Evolutionary conservation across 306 rosid species (phyloP).

Genomic region (Vicia faba): DNA sequence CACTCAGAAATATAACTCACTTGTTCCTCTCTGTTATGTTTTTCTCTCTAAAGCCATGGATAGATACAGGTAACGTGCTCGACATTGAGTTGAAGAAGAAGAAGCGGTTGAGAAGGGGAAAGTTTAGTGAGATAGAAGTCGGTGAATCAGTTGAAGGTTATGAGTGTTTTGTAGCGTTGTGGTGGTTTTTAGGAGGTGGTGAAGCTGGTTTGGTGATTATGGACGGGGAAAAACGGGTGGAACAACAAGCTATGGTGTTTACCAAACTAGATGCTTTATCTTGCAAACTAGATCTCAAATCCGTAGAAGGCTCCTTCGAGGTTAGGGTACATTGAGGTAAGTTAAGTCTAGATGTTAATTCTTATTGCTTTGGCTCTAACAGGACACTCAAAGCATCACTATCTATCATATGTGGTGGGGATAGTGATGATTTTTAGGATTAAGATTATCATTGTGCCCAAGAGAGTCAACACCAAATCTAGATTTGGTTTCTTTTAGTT

Average conservation of each 20-base stretch:
- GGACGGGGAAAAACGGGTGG: too few species aligned
- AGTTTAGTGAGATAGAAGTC: too few species aligned
- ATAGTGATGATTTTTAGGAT: slow-evolving; percentile 45
- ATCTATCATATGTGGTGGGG: slow-evolving; percentile 53
- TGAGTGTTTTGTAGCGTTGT: too few species aligned
- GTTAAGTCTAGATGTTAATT: slow-evolving; percentile 64
- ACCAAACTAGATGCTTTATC: slow-evolving; percentile 38
- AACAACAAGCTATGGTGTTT: slow-evolving; percentile 33
- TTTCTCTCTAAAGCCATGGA: too few species aligned
- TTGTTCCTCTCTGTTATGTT: too few species aligned
- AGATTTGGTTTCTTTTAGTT: slow-evolving; percentile 40
- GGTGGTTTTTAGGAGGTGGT: too few species aligned
- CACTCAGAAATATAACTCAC: too few species aligned
- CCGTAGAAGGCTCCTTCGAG: slow-evolving; percentile 48
- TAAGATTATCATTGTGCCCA: slow-evolving; percentile 41
- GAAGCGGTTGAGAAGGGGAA: too few species aligned
- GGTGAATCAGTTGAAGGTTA: too few species aligned
- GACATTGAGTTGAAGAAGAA: too few species aligned
- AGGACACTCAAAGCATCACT: slow-evolving; percentile 71
- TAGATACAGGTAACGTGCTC: too few species aligned
- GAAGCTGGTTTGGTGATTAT: too few species aligned
- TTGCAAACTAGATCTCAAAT: slow-evolving; percentile 47
- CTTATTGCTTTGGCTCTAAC: slow-evolving; percentile 85
- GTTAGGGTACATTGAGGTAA: slow-evolving; percentile 46
- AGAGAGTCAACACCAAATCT: slow-evolving; percentile 45